These are phyloP conservation scores for Periconia sp. DNA, from an alignment of 2,329 filamentous ascomycete species.

Conservation along the genomic window DNA sequence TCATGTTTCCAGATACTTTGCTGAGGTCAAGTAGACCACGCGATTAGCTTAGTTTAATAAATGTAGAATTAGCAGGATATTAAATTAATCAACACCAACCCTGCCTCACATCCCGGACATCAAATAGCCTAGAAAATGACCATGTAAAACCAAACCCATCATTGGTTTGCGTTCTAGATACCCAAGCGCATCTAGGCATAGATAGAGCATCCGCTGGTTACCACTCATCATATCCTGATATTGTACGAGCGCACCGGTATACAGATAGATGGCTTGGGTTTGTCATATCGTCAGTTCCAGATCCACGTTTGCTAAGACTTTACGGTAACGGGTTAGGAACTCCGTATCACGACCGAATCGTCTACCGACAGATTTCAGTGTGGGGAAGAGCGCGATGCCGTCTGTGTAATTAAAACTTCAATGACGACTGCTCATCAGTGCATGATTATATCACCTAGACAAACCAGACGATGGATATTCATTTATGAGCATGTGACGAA, in stretches of 20 bases:
- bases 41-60: too few relatives aligned
- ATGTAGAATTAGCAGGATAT: slow-evolving; percentile 22
- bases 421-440: slow-evolving; percentile 26
- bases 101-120: slow-evolving; percentile 12
- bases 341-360: slow-evolving; percentile 21
- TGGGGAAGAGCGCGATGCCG: slow-evolving; percentile 17
- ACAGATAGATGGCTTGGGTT: slow-evolving; percentile 4
- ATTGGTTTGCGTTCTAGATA: not conserved
- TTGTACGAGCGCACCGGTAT: slow-evolving; percentile 16
- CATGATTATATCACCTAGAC: slow-evolving; percentile 2
- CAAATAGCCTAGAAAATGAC: slow-evolving; percentile 10
- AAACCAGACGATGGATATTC: slow-evolving; percentile 8
- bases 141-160: not conserved
- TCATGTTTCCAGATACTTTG: too few relatives aligned
- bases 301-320: slow-evolving; percentile 16
- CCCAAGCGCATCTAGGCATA: not conserved
- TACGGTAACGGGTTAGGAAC: slow-evolving; percentile 21
- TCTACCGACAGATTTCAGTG: slow-evolving; percentile 18
- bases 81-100: slow-evolving; percentile 30
- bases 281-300: slow-evolving; percentile 22
- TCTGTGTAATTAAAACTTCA: slow-evolving; percentile 27
- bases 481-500: slow-evolving; percentile 23
- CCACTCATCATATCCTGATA: slow-evolving; percentile 21
- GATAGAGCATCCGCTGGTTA: slow-evolving; percentile 1
- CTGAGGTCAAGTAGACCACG: too few relatives aligned